These are phyloP conservation scores for Ulvella scutata DNA, from an alignment of 139 green algal genomes.

Conservation along the genomic window DNA sequence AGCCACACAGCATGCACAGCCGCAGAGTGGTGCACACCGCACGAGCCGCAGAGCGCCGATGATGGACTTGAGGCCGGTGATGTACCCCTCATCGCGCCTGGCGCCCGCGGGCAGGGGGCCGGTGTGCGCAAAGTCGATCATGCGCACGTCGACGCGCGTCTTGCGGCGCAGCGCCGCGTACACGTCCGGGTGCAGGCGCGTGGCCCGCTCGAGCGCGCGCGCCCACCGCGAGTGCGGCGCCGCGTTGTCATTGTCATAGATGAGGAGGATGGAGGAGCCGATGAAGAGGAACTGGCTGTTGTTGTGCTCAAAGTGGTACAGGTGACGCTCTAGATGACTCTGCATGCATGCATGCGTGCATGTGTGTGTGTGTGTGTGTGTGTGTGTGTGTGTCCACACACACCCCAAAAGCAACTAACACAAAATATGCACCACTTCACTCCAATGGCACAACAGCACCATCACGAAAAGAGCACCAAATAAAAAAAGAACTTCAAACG, in stretches of 20 bases:
- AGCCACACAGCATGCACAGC: too few relatives aligned
- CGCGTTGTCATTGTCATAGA: not conserved
- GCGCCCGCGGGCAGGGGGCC: not conserved
- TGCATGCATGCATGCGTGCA: not conserved
- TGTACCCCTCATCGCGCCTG: not conserved
- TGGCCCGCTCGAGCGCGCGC: not conserved
- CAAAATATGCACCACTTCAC: too few relatives aligned
- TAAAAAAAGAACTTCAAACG: too few relatives aligned
- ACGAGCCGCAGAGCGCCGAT: not conserved
- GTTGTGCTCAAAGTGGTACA: not conserved
- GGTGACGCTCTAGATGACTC: not conserved
- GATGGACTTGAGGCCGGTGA: not conserved
- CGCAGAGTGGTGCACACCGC: not conserved
- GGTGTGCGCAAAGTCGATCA: constrained; percentile 1
- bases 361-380: not conserved
- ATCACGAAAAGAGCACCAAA: too few relatives aligned
- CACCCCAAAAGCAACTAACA: too few relatives aligned
- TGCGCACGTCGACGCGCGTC: not conserved
- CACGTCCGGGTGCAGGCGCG: not conserved
- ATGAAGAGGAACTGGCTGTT: not conserved
- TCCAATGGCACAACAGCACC: too few relatives aligned
- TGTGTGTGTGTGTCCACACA: too few relatives aligned
- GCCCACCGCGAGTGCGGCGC: not conserved
- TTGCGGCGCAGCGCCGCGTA: not conserved
- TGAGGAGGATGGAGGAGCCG: not conserved